Evolutionary conservation across 2,329 filamentous ascomycete species (phyloP), one percentile per base, ranked within the genome.

Genomic region (Ampelomyces quisqualis): DNA sequence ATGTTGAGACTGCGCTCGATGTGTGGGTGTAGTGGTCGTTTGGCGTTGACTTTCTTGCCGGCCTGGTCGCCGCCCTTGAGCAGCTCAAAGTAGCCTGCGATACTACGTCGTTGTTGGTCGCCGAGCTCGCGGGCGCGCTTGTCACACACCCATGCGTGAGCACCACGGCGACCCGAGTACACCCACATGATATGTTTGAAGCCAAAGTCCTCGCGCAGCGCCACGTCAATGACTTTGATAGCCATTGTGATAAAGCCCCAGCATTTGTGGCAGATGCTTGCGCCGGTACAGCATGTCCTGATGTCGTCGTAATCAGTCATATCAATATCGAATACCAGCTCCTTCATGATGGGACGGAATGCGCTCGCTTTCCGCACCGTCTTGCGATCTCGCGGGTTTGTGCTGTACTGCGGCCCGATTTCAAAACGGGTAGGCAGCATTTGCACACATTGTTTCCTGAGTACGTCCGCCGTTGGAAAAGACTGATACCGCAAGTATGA

Each of bases 181-280:
- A 98, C 90, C 93, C 93, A 98, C 69, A 98, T 78, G 61, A 98
- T 91, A 70, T 98, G 91, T 64, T 87, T 84, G 71, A 96, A 98
- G 31, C 90, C 93, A 72, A 98, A 96, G 69, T 98, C 93, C 14
- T 97, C 89, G 37, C 90, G 79, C 55, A 98, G 70, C 1, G 90
- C 90, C 9, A 81, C 77, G 66, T 97, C 91, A 9, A 97, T 77
- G 11, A 96, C 89, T 65, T 94, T 93, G 66, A 98, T 91, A 6
- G 93, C 88, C 90, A 98, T 97, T 17, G 88, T 95, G 57, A 95
- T 94, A 69, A 97, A 98, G 34, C 86, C 78, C 93, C 93, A 98
- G 73, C 93, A 98, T 66, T 90, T 93, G 53, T 77, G 78, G 68
- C 93, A 98, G 52, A 98, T 97, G 56, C 88, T 94, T 7, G 91